Evolutionary conservation across 2,329 filamentous ascomycete species (phyloP).

Genomic region (Fusarium neocosmosporiellum): DNA sequence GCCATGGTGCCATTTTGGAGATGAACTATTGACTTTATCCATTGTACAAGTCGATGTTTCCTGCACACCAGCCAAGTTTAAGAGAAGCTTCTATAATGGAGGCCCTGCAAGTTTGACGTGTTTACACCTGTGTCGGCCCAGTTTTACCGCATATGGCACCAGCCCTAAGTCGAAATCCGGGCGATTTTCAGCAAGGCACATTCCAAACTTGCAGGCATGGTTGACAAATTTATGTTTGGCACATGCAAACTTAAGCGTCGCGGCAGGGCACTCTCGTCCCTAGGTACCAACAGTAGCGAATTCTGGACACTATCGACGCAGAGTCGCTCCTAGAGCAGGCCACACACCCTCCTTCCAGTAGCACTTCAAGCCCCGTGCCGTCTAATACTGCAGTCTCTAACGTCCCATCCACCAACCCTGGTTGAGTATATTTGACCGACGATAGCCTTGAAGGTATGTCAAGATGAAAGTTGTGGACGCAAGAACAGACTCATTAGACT

Average conservation of each 20-base stretch:
- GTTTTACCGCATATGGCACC: neutral
- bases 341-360: neutral
- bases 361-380: too few species aligned
- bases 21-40: neutral
- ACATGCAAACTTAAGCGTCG: neutral
- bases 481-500: too few species aligned
- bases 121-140: neutral
- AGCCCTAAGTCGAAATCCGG: neutral
- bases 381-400: too few species aligned
- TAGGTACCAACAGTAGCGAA: neutral
- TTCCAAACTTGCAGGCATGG: neutral
- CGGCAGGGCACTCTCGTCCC: neutral
- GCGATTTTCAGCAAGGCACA: neutral
- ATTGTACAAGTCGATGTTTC: neutral
- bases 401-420: too few species aligned
- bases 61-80: neutral
- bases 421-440: too few species aligned
- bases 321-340: neutral
- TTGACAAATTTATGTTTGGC: neutral
- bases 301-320: neutral
- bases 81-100: neutral
- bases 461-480: too few species aligned
- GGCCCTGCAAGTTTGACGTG: neutral
- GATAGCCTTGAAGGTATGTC: too few species aligned
- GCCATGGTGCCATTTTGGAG: neutral